Conservation (phyloP, 2,329 filamentous ascomycete genomes). For the Colletotrichum falcatum region DNA sequence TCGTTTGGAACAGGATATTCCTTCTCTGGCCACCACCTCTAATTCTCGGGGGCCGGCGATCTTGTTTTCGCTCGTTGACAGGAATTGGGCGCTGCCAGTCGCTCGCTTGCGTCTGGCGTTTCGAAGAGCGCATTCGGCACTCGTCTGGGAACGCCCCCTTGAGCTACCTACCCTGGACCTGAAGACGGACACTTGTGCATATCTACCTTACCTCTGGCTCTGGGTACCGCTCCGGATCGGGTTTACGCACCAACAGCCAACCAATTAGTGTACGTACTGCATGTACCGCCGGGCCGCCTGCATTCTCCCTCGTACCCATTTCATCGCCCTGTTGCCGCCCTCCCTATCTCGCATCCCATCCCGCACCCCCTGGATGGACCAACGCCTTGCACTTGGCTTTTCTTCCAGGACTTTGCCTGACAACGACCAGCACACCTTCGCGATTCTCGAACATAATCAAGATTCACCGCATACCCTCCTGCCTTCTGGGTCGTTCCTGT, state of each 20-base stretch:
- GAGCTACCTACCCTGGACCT: slow-evolving; percentile 31
- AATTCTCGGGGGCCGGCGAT: slow-evolving; percentile 21
- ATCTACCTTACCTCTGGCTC: slow-evolving; percentile 12
- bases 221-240: slow-evolving; percentile 19
- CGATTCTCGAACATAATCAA: slow-evolving; percentile 25
- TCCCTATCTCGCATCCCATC: slow-evolving; percentile 17
- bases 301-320: slow-evolving; percentile 24
- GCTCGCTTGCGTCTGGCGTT: slow-evolving; percentile 36
- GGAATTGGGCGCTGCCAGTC: slow-evolving; percentile 27
- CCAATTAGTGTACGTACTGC: slow-evolving; percentile 9
- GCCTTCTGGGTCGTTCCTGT: slow-evolving; percentile 14
- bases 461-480: slow-evolving; percentile 24
- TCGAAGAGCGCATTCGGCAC: slow-evolving; percentile 40
- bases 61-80: slow-evolving; percentile 32
- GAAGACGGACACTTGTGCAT: slow-evolving; percentile 12
- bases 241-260: slow-evolving; percentile 1
- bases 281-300: background rate
- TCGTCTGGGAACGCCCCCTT: slow-evolving; percentile 40
- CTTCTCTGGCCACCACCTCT: slow-evolving; percentile 16
- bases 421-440: slow-evolving; percentile 16
- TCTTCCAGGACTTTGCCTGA: slow-evolving; percentile 10
- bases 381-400: slow-evolving; percentile 1
- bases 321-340: slow-evolving; percentile 7
- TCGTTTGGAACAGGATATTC: slow-evolving; percentile 28
- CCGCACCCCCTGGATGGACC: slow-evolving; percentile 7